Evolutionary conservation across 2,329 filamentous ascomycete genomes (phyloP).

Genomic region (Fusarium abutilonis): DNA sequence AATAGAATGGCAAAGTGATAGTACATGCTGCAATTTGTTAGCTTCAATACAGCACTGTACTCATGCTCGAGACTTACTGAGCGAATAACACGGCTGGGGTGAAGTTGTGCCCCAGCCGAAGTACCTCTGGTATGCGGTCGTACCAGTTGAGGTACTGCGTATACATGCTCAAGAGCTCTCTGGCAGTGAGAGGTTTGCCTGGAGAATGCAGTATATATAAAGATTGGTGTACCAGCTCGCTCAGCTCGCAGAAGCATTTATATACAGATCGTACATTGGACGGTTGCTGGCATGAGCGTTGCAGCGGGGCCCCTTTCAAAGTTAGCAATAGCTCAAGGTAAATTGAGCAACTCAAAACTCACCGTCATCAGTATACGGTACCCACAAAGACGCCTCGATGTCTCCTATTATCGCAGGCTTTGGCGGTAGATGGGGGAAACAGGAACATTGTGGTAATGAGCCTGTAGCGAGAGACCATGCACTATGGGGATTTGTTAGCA

Average conservation of each 20-base stretch:
- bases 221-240: constrained; percentile 77
- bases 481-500: constrained; percentile 51
- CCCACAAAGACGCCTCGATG: constrained; percentile 68
- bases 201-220: constrained; percentile 78
- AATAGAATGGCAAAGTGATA: constrained; percentile 76
- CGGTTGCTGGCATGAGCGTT: constrained; percentile 67
- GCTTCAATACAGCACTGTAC: background rate
- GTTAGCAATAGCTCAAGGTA: background rate
- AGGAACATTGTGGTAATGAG: constrained; percentile 68
- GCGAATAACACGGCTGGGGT: constrained; percentile 78
- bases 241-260: constrained; percentile 76
- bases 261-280: constrained; percentile 75
- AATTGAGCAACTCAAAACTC: constrained; percentile 40
- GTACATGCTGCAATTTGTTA: constrained; percentile 65
- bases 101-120: constrained; percentile 73
- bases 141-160: constrained; percentile 78
- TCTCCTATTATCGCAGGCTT: constrained; percentile 69
- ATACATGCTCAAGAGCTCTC: constrained; percentile 71
- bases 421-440: constrained; percentile 64
- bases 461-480: constrained; percentile 74
- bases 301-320: constrained; percentile 60
- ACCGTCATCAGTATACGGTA: constrained; percentile 69
- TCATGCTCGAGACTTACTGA: constrained; percentile 65
- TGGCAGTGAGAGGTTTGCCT: constrained; percentile 70
- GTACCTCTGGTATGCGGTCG: constrained; percentile 69